Evolutionary conservation across 345 rosid species (phyloP), one percentile per base, ranked within the genome.

Genomic region (Gossypium ekmanianum): DNA sequence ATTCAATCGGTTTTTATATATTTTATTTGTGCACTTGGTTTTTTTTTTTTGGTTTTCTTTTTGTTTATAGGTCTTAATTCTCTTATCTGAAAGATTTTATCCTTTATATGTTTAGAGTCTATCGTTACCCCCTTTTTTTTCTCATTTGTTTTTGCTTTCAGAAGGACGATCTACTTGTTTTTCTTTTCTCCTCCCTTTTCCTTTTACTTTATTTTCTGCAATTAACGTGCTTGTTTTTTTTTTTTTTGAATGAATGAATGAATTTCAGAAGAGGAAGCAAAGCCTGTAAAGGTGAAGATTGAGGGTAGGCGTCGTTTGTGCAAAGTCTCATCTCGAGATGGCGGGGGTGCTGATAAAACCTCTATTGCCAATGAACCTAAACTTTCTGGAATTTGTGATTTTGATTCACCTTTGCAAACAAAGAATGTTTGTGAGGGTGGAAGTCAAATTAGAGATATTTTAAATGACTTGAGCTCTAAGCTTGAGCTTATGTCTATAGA

Each of bases 401-500:
- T 91, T 77, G 86, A 80, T 78, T 93, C 99, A 7, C 92, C 92
- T 3, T 76, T 83, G 34, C 85, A 84, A 22, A 44, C 76, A 73
- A 71, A 73, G 57, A 57, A 51, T 39, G 79, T 4, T 62, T 75
- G 50, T 17, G 57, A 69, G 44, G 81, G 72, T 70, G 81, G 71
- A 29, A 82, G 78, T 80, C 91, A 93, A 75, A 90, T 95, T 71
- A 84, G 90, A 83, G 92, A 91, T 85, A 90, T 91, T 81, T 88
- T 95, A 70, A 85, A 84, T 74, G 90, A 88, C 61, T 80, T 95
- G 83, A 93, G 85, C 79, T 83, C 90, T 2, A 90, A 83, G 90
- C 90, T 95, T 68, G 94, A 88, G 71, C 79, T 90, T 39, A 71
- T 91, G 84, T 90, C 97, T 2, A 90, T 95, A 77, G 86, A 95